Evolutionary conservation across 805 yeast species (phyloP), one percentile per base, ranked within the genome.

Genomic region (Saturnispora zaruensis): DNA sequence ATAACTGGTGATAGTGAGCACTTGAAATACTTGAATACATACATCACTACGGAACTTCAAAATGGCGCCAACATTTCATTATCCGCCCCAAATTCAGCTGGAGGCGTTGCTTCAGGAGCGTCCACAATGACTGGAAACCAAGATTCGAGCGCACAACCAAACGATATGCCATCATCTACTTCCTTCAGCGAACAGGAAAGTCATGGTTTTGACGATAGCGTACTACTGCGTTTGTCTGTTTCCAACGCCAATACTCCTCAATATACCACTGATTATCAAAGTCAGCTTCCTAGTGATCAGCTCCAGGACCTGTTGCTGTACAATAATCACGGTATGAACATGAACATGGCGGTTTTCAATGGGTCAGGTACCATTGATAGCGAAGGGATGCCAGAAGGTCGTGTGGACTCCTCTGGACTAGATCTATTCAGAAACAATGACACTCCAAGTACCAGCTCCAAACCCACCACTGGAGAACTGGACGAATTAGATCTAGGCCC

Each of bases 1-100:
- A 65, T 84, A 37, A 81, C 78, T 23, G 93, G 91, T 1, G 62
- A 69, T 23, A 52, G 60, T 20, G 66, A 61, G 18, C 63, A 57
- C 48, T 51, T 68, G 46, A 67, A 65, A 49, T 66, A 59, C 43
- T 54, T 68, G 41, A 66, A 66, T 50, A 59, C 67, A 8, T 61
- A 57, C 24, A 61, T 66, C 37, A 62, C 63, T 21, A 58, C 66
- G 8, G 33, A 49, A 34, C 9, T 48, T 21, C 45, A 52, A 26
- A 28, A 23, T 43, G 26, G 42, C 13, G 42, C 28, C 24, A 38
- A 14, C 14, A 24, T 20, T 24, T 26, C 20, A 25, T 44, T 25
- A 33, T 16, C 52, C 28, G 34, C 44, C 30, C 13, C 40, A 46
- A 7, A 32, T 25, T 5, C 44, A 47, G n/a, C 53, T 20, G 21